Conservation (phyloP, 345 rosid species). For the Lumnitzera racemosa region DNA sequence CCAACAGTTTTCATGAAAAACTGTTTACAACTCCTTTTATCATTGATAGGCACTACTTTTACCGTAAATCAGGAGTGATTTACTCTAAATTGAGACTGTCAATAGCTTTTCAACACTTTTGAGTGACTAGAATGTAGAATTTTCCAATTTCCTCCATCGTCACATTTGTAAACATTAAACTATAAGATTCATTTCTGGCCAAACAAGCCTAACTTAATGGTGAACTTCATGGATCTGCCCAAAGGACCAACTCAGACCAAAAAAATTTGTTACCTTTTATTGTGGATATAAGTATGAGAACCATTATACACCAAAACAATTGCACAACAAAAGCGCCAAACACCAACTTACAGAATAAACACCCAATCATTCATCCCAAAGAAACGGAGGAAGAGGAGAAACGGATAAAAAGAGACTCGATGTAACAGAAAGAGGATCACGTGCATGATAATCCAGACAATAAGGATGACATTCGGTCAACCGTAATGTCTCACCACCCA, state of each 20-base stretch:
- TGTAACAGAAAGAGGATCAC: not conserved
- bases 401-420: not conserved
- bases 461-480: slow-evolving; percentile 8
- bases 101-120: too few relatives aligned
- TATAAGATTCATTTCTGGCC: too few relatives aligned
- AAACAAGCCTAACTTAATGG: too few relatives aligned
- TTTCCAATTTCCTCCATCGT: too few relatives aligned
- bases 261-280: not conserved
- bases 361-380: not conserved
- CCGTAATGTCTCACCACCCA: slow-evolving; percentile 2
- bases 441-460: slow-evolving; percentile 3
- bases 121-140: too few relatives aligned
- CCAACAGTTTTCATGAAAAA: too few relatives aligned
- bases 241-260: not conserved
- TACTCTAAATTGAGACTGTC: too few relatives aligned
- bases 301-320: slow-evolving; percentile 3
- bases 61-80: too few relatives aligned
- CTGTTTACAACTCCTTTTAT: too few relatives aligned
- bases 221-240: too few relatives aligned
- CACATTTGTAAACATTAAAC: too few relatives aligned
- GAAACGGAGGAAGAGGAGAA: not conserved
- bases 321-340: slow-evolving; percentile 1
- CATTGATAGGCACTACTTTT: too few relatives aligned
- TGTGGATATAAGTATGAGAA: not conserved
- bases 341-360: not conserved